phyloP scores from a whole-genome alignment of 2,329 filamentous ascomycete species.

The Neonectria sp. region DNA sequence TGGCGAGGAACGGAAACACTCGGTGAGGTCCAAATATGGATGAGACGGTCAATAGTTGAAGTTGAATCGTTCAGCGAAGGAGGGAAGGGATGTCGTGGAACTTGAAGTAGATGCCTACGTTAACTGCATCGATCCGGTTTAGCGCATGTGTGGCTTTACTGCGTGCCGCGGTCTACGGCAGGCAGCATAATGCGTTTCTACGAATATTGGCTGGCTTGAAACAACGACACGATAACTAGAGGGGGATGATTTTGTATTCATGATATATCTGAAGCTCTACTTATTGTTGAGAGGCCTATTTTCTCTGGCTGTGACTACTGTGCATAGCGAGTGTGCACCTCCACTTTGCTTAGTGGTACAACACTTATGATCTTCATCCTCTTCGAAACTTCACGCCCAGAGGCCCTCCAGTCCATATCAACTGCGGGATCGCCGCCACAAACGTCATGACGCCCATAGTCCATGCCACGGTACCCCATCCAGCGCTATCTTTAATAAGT shows the following conservation, averaged over 20 bases:
- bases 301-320: background rate
- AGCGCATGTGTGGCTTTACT: constrained; percentile 33
- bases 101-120: constrained; percentile 26
- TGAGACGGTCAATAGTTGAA: background rate
- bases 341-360: no score
- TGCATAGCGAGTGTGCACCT: no score
- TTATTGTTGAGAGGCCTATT: background rate
- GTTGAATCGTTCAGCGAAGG: background rate
- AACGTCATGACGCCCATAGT: constrained; percentile 48
- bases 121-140: constrained; percentile 35
- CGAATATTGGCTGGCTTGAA: background rate
- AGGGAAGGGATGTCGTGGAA: constrained; percentile 20
- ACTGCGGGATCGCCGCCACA: constrained; percentile 46
- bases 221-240: background rate
- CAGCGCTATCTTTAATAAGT: constrained; percentile 51
- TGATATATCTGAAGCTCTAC: background rate
- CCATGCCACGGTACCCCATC: constrained; percentile 54
- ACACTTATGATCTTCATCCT: constrained; percentile 23
- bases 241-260: background rate
- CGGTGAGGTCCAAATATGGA: no score
- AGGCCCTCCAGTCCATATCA: constrained; percentile 50
- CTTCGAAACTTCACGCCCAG: constrained; percentile 45
- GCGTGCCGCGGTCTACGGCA: background rate
- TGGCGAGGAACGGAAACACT: background rate
- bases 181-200: no score